Conservation (phyloP, 176 grass and related monocot species). For the Aegilops longissima region DNA sequence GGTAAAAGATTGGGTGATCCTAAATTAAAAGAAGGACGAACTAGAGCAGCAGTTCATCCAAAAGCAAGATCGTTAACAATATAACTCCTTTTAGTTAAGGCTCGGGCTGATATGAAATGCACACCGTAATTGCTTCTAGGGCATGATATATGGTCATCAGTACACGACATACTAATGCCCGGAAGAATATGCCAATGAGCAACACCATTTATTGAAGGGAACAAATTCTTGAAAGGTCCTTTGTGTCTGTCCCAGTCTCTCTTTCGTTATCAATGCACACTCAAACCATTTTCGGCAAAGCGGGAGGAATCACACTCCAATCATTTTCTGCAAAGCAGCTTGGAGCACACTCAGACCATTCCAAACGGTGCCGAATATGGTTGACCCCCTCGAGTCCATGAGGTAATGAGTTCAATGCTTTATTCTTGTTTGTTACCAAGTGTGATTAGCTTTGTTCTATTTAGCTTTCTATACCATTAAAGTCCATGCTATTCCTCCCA, state of each 20-base stretch:
- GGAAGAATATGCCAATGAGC: too few relatives aligned
- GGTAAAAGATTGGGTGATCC: not conserved
- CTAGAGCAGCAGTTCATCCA: not conserved
- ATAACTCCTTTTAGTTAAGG: not conserved
- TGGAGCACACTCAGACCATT: too few relatives aligned
- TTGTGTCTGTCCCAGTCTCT: too few relatives aligned
- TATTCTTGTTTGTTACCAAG: not conserved
- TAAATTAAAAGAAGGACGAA: not conserved
- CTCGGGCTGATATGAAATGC: too few relatives aligned
- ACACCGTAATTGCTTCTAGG: too few relatives aligned
- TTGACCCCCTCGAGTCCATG: slow-evolving; percentile 56
- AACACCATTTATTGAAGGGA: too few relatives aligned
- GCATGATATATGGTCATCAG: not conserved
- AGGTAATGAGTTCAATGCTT: slow-evolving; percentile 47
- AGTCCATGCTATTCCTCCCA: not conserved
- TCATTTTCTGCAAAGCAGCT: too few relatives aligned
- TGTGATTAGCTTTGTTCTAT: not conserved
- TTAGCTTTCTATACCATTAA: not conserved
- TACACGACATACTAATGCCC: not conserved
- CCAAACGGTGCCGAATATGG: slow-evolving; percentile 5
- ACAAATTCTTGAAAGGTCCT: too few relatives aligned
- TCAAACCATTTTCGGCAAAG: too few relatives aligned
- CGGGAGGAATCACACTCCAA: too few relatives aligned
- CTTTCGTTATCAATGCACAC: too few relatives aligned
- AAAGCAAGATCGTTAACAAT: slow-evolving; percentile 27